Evolutionary conservation across 2,329 filamentous ascomycete genomes (phyloP).

Genomic region (Aspergillus cejpii): DNA sequence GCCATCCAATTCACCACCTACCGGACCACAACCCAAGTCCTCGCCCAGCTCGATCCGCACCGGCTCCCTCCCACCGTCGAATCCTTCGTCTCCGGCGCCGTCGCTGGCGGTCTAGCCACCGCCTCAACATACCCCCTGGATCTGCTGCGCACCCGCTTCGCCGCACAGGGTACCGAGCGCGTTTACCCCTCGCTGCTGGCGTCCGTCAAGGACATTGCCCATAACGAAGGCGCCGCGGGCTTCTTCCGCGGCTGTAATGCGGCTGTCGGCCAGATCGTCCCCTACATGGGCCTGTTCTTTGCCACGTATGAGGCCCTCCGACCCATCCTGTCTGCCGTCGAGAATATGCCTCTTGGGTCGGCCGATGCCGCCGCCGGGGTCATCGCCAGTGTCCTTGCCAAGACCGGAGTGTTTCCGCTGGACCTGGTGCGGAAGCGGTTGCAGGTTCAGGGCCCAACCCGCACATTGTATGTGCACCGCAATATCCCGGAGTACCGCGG

Average conservation of each 20-base stretch:
- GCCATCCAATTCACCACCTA: conserved; percentile 87
- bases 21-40: conserved; percentile 62
- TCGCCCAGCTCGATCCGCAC: conserved; percentile 50
- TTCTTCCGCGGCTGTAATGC: conserved; percentile 86
- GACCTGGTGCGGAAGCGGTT: conserved; percentile 88
- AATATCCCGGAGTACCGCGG: conserved; percentile 81
- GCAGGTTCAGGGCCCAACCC: conserved; percentile 89
- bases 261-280: conserved; percentile 78
- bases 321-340: conserved; percentile 43
- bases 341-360: conserved; percentile 60
- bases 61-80: conserved; percentile 61
- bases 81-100: conserved; percentile 75
- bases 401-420: conserved; percentile 85
- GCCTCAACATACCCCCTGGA: conserved; percentile 86
- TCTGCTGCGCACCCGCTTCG: conserved; percentile 86
- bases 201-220: conserved; percentile 65
- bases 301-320: conserved; percentile 74
- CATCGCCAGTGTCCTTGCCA: conserved; percentile 69
- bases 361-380: conserved; percentile 80
- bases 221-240: conserved; percentile 66
- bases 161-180: conserved; percentile 76
- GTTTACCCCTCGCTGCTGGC: conserved; percentile 68
- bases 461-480: conserved; percentile 68
- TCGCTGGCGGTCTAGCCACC: conserved; percentile 76
- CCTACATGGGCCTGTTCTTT: conserved; percentile 97